Evolutionary conservation across 176 grass and related monocot species (phyloP), one percentile per base, ranked within the genome.

Genomic region (Tuctoria greenei): DNA sequence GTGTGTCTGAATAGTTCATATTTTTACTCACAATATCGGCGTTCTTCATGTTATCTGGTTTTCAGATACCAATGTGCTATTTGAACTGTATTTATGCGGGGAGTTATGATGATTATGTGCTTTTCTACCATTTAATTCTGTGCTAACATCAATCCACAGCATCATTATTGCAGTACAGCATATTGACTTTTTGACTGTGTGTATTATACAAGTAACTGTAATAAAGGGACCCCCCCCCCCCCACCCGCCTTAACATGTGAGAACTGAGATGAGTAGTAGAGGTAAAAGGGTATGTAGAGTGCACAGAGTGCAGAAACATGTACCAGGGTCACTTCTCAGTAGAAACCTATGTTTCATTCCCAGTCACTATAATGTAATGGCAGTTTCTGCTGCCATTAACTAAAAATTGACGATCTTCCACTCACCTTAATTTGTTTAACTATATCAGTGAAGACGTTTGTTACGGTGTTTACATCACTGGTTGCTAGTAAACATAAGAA

Each of bases 91-190:
- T 42, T 79, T 27, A 31, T 49, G 24, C 8, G 21, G 5, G 5
- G 28, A 52, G 8, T 36, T 37, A 67, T 82, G 57, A 56, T 44
- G 49, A 43, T 75, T n/a, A 43, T 69, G 46, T 71, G 54, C 2
- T 6, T 15, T 11, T 62, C 26, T 46, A 21, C 18, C 26, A 55
- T 81, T 75, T 25, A 86, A 26, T 45, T 64, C 10, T 67, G 34
- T 43, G 60, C 11, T 37, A 62, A 31, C 18, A 27, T 36, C 10
- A 20, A 67, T 62, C 21, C 24, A 71, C 71, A 27, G 21, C 20
- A 52, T 69, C 28, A 27, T 4, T 78, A 72, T 27, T 65, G 43
- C 67, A 72, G 27, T 6, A 72, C 36, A 77, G 31, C 46, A 44
- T 72, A 15, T 72, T 45, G 43, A 27, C 1, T 69, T 80, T 21